Conservation (phyloP, 257 asterid species). For the Dorcoceras hygrometricum region DNA sequence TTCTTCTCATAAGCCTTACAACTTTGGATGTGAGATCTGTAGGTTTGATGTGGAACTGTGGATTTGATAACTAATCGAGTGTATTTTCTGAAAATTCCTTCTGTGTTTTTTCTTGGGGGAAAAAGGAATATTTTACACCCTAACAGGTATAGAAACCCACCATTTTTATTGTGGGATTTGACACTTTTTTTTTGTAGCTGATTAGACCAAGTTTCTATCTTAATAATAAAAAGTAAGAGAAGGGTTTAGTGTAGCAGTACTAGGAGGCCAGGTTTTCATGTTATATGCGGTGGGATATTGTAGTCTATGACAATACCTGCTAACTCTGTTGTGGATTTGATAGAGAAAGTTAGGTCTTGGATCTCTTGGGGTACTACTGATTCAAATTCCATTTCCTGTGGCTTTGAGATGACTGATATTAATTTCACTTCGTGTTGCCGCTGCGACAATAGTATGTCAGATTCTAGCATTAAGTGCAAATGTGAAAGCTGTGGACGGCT, state of each 20-base stretch:
- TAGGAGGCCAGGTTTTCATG: constrained; percentile 23
- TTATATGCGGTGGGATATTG: constrained; percentile 34
- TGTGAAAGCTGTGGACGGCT: constrained; percentile 60
- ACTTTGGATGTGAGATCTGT: constrained; percentile 37
- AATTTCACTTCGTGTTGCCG: constrained; percentile 35
- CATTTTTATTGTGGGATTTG: constrained; percentile 72
- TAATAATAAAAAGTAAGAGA: constrained; percentile 21
- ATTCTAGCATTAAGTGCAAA: constrained; percentile 44
- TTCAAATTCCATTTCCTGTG: constrained; percentile 29
- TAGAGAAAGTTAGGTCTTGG: constrained; percentile 68
- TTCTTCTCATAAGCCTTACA: constrained; percentile 19
- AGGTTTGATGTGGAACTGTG: constrained; percentile 35
- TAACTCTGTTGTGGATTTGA: constrained; percentile 51
- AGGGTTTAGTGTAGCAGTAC: constrained; percentile 14
- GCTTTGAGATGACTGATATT: constrained; percentile 42
- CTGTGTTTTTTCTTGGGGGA: constrained; percentile 23
- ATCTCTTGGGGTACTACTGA: constrained; percentile 45
- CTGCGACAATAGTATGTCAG: constrained; percentile 41
- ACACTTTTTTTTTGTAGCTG: constrained; percentile 32
- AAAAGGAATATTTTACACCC: constrained; percentile 22
- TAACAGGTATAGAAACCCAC: constrained; percentile 35
- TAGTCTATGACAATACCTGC: constrained; percentile 70
- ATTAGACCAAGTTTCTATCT: constrained; percentile 37
- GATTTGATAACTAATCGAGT: constrained; percentile 28
- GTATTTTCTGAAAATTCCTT: constrained; percentile 35